Evolutionary conservation across 2,329 filamentous ascomycete genomes (phyloP).

Genomic region (Metarhizium album): DNA sequence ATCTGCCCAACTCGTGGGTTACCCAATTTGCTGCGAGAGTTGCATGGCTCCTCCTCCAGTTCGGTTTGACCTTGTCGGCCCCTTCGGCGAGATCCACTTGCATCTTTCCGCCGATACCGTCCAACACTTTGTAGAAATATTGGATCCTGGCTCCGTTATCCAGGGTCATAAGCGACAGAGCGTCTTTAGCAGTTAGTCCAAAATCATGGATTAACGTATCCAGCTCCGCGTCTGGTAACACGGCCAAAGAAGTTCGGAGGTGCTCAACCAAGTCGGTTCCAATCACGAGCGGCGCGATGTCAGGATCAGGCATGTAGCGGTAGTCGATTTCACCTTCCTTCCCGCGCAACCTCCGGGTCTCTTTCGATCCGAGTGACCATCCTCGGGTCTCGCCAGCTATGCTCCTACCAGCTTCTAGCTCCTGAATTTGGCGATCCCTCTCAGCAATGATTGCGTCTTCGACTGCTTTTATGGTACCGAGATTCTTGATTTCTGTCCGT

Average conservation of each 20-base stretch:
- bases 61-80: conserved; percentile 8
- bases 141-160: conserved; percentile 72
- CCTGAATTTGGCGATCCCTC: conserved; percentile 72
- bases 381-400: conserved; percentile 84
- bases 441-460: conserved; percentile 92
- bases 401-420: conserved; percentile 63
- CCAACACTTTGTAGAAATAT: conserved; percentile 64
- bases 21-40: conserved; percentile 54
- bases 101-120: conserved; percentile 27
- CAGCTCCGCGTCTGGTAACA: conserved; percentile 61
- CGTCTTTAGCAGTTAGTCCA: conserved; percentile 69
- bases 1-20: conserved; percentile 62
- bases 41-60: conserved; percentile 27
- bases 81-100: conserved; percentile 10
- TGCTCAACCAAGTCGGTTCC: conserved; percentile 56
- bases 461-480: conserved; percentile 89
- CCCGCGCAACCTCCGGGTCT: conserved; percentile 71
- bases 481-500: conserved; percentile 92
- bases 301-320: conserved; percentile 95
- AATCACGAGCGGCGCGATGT: conserved; percentile 71
- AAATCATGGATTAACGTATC: conserved; percentile 51
- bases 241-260: conserved; percentile 53
- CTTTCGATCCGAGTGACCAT: conserved; percentile 76
- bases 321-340: conserved; percentile 98
- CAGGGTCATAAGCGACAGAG: conserved; percentile 64